A percentile compares a stretch with the other conserved stretches of the same genome.
Evolutionary conservation across 2,329 filamentous ascomycete genomes (phyloP).

Genomic region (Hymenoscyphus scutula): DNA sequence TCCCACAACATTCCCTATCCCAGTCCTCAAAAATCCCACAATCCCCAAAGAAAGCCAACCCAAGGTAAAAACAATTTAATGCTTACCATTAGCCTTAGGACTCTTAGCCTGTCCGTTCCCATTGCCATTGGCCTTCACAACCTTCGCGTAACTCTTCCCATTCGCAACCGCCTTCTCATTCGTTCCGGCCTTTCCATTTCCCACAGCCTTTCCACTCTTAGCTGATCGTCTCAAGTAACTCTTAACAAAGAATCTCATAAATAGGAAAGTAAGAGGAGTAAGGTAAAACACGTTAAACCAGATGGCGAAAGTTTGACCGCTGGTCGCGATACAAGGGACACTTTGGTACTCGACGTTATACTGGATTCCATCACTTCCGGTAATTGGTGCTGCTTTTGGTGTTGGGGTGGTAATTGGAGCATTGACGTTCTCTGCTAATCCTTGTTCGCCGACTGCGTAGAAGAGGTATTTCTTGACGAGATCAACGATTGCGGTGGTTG

Average conservation of each 20-base stretch:
- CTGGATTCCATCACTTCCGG: slow-evolving; percentile 8
- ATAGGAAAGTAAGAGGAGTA: slow-evolving; percentile 63
- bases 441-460: slow-evolving; percentile 63
- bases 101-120: neutral
- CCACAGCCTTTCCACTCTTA: neutral
- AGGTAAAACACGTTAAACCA: slow-evolving; percentile 68
- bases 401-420: slow-evolving; percentile 6
- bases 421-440: slow-evolving; percentile 60
- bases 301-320: slow-evolving; percentile 67
- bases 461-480: slow-evolving; percentile 62
- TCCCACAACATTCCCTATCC: neutral
- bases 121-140: neutral
- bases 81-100: slow-evolving; percentile 1
- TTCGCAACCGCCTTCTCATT: no score
- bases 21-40: neutral
- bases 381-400: slow-evolving; percentile 3
- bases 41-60: neutral
- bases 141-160: neutral
- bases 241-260: slow-evolving; percentile 66
- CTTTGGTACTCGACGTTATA: slow-evolving; percentile 44
- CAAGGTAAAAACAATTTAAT: neutral
- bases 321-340: slow-evolving; percentile 66
- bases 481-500: slow-evolving; percentile 45
- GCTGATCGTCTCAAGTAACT: slow-evolving; percentile 49
- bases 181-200: neutral